Evolutionary conservation across 2,329 filamentous ascomycete genomes (phyloP), one percentile per base, ranked within the genome.

Genomic region (Cadophora sp.): DNA sequence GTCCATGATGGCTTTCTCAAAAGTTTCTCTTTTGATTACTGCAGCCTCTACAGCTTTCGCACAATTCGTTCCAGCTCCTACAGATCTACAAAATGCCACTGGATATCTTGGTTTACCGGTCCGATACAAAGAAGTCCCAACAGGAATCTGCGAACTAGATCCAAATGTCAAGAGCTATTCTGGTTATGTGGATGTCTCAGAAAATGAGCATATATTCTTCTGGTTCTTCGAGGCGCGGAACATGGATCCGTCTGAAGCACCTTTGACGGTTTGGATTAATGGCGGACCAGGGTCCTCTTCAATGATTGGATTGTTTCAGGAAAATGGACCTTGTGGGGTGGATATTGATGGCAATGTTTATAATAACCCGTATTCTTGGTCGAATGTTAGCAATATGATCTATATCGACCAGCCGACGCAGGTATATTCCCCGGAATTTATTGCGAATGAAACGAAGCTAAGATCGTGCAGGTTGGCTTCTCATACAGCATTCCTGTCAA

Each of bases 251-350:
- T 72, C 76, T 75, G 84, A 68, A 78, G 81, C 70, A 77, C 83
- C 82, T 12, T 74, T 89, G 56, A 85, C 87, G 1, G 84, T 91
- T 68, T 91, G 87, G 86, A 83, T 91, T 69, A 90, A 90, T 76
- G 89, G 89, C 43, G 89, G 89, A 0, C 89, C 89, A 0, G 89
- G 89, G 3, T 83, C 82, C 55, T 88, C 85, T 74, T 89, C 87
- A 64, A 83, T 91, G 82, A 83, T 87, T 68, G 88, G 88, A 26
- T 80, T 91, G 71, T 91, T 91, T 73, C 80, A 82, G 22, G 88
- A 89, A 71, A 81, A 84, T 56, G 89, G 89, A 6, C 83, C 82
- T 34, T 87, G 81, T 62, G 62, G 71, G 5, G 65, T 77, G 27
- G 75, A 75, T 72, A 76, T 82, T 65, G 76, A 86, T 43, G 74